A percentile compares a stretch with the other conserved stretches of the same genome.
Evolutionary conservation across 2,329 filamentous ascomycete species (phyloP).

Genomic region (Xenosphaeropsis pyriputrescens): DNA sequence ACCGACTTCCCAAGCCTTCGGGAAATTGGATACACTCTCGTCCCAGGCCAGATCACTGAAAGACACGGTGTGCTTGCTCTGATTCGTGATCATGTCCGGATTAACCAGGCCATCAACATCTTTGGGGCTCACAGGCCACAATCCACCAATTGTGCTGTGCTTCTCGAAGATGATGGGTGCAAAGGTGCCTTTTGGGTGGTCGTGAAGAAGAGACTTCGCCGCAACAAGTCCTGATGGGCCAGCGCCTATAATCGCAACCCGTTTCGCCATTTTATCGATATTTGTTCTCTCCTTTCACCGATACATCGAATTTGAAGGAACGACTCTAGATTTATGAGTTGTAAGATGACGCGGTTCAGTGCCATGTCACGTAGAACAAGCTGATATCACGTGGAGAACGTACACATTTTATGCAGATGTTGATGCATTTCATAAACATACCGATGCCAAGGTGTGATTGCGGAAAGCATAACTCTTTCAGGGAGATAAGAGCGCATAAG

Average conservation of each 20-base stretch:
- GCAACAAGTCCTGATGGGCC: constrained; percentile 55
- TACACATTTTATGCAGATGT: no score
- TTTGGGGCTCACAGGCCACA: constrained; percentile 52
- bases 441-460: no score
- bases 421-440: no score
- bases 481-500: no score
- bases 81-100: constrained; percentile 57
- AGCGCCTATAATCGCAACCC: constrained; percentile 31
- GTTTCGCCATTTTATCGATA: not conserved
- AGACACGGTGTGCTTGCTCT: constrained; percentile 62
- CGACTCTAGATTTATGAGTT: no score
- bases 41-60: constrained; percentile 63
- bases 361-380: no score
- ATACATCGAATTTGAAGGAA: no score
- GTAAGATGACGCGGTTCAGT: no score
- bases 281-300: no score
- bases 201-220: constrained; percentile 57
- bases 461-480: no score
- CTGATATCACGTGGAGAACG: no score
- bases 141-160: constrained; percentile 51
- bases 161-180: constrained; percentile 57
- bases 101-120: constrained; percentile 37
- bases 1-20: constrained; percentile 64
- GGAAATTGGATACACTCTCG: constrained; percentile 45
- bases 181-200: constrained; percentile 38